These are phyloP conservation scores for Erysimum cheiri DNA, from an alignment of 441 rosid genomes.

Conservation along the genomic window DNA sequence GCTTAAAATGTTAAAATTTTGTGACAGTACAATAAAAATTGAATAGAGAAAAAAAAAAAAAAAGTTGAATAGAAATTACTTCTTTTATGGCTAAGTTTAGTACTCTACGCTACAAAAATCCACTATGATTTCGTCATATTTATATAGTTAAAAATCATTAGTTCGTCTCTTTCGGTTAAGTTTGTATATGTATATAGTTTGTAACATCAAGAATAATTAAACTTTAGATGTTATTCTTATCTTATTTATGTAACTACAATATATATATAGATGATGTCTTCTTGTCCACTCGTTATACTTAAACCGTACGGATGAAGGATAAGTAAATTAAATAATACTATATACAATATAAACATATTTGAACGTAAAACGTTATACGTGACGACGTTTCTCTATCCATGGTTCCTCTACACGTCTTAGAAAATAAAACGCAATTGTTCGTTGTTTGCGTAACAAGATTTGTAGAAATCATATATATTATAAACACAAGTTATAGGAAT, in stretches of 20 bases:
- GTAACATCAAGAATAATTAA: background rate
- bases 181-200: background rate
- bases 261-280: background rate
- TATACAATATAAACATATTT: background rate
- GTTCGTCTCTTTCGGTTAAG: background rate
- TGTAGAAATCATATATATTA: background rate
- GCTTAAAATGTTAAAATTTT: background rate
- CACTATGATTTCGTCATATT: background rate
- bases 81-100: background rate
- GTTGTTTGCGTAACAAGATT: background rate
- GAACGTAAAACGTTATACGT: background rate
- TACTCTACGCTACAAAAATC: background rate
- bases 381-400: background rate
- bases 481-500: background rate
- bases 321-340: background rate
- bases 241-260: background rate
- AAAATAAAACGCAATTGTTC: background rate
- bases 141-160: background rate
- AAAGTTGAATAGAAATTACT: background rate
- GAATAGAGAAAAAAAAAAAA: too few species aligned
- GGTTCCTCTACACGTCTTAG: background rate
- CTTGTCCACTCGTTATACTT: background rate
- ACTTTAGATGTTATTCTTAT: background rate
- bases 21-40: background rate
- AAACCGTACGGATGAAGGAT: background rate